A percentile compares a stretch with the other conserved stretches of the same genome.
Conservation (phyloP, 2,329 filamentous ascomycete genomes). For the Paracamarosporium sp. region DNA sequence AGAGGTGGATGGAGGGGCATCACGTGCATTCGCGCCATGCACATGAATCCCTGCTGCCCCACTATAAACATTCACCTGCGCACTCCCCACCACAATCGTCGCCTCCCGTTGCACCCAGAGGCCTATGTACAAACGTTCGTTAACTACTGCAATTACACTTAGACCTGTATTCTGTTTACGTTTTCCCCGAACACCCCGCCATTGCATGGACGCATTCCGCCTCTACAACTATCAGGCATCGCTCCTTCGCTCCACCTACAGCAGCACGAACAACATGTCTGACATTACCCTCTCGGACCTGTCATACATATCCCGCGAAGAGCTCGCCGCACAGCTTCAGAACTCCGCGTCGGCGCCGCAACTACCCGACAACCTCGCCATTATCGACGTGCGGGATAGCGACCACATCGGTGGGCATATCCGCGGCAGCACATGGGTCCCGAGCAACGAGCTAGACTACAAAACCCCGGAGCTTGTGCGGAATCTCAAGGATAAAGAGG, state of each 20-base stretch:
- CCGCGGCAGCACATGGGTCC: constrained; percentile 75
- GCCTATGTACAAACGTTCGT: background rate
- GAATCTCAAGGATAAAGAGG: constrained; percentile 76
- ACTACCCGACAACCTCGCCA: constrained; percentile 59
- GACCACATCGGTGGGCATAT: constrained; percentile 95
- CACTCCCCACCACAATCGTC: background rate
- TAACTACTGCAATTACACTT: background rate
- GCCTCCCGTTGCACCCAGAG: background rate
- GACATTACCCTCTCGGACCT: constrained; percentile 68
- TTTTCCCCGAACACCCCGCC: background rate
- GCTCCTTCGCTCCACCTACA: constrained; percentile 4
- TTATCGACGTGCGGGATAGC: constrained; percentile 89
- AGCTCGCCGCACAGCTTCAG: constrained; percentile 62
- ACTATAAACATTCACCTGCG: constrained; percentile 1
- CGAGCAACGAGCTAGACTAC: constrained; percentile 74
- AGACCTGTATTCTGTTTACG: background rate
- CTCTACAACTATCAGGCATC: constrained; percentile 23
- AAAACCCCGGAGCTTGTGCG: constrained; percentile 83
- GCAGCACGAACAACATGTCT: constrained; percentile 46
- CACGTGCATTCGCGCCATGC: constrained; percentile 1
- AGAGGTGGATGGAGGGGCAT: background rate
- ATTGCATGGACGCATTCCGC: constrained; percentile 25
- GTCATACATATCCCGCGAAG: constrained; percentile 69
- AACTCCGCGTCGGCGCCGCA: constrained; percentile 25
- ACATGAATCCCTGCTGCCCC: background rate